Evolutionary conservation across 179 eudicot genomes (phyloP).

Genomic region (Beta macrorhiza): DNA sequence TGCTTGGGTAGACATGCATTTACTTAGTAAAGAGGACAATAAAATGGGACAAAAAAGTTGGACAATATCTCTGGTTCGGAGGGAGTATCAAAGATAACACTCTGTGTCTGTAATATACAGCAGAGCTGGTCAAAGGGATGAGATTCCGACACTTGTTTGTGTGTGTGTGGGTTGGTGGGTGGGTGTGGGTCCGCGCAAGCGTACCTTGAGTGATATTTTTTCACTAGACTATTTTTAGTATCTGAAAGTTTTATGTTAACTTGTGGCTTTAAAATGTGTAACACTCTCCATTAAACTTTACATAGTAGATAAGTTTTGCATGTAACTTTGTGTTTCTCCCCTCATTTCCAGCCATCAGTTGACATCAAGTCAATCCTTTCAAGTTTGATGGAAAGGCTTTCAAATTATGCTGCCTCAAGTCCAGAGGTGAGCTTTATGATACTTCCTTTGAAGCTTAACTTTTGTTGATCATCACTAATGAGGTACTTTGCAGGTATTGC

Average conservation of each 20-base stretch:
- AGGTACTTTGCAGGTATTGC: conserved; percentile 60
- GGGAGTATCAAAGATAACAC: no score
- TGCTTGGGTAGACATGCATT: background rate
- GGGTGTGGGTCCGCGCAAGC: no score
- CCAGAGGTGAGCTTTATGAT: conserved; percentile 31
- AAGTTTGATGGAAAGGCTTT: conserved; percentile 86
- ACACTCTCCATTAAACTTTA: no score
- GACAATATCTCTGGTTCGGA: no score
- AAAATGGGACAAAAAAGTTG: background rate
- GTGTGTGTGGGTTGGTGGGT: no score
- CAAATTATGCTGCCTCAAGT: conserved; percentile 42
- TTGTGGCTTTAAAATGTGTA: background rate
- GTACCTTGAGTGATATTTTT: background rate
- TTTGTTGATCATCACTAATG: conserved; percentile 9
- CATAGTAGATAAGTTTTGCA: no score
- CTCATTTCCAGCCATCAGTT: conserved; percentile 62
- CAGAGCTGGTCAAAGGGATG: background rate
- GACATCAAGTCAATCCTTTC: conserved; percentile 93
- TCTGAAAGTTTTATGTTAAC: background rate
- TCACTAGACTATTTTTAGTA: background rate
- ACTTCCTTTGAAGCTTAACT: background rate
- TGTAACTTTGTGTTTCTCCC: background rate
- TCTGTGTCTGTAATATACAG: background rate
- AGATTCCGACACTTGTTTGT: background rate
- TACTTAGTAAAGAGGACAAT: background rate